These are phyloP conservation scores for Actinidia arguta DNA, from an alignment of 179 eudicot species.

Conservation along the genomic window DNA sequence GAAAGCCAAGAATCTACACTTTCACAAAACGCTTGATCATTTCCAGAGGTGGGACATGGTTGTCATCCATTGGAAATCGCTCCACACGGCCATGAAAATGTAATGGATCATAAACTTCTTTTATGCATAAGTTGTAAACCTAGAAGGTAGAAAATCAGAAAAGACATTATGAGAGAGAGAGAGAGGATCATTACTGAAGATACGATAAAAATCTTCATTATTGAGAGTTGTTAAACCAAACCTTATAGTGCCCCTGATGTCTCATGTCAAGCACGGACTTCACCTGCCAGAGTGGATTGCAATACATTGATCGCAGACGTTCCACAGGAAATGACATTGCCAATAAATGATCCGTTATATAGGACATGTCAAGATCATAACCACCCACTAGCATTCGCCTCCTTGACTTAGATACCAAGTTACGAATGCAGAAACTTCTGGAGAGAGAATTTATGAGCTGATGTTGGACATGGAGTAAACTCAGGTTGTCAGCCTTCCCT, in stretches of 20 bases:
- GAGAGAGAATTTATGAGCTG: constrained; percentile 45
- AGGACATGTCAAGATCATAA: constrained; percentile 75
- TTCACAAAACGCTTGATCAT: constrained; percentile 63
- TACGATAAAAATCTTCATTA: background rate
- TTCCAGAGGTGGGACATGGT: constrained; percentile 63
- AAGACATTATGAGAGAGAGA: background rate
- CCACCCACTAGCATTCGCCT: constrained; percentile 73
- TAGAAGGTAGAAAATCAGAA: constrained; percentile 20
- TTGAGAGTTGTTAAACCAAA: background rate
- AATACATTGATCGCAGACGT: constrained; percentile 62
- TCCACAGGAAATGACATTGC: constrained; percentile 83
- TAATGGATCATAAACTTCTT: constrained; percentile 59
- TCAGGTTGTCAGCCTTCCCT: constrained; percentile 17
- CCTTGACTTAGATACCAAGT: constrained; percentile 61
- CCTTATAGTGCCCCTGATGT: constrained; percentile 63
- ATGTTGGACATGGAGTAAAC: constrained; percentile 30
- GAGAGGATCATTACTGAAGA: background rate
- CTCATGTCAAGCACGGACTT: constrained; percentile 64
- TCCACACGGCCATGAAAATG: constrained; percentile 68
- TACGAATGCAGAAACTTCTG: constrained; percentile 53
- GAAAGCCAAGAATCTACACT: constrained; percentile 66
- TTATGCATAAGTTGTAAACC: constrained; percentile 68
- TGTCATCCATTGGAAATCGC: constrained; percentile 68
- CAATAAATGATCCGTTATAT: constrained; percentile 58
- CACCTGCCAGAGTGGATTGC: constrained; percentile 80